Conservation (phyloP, 2,329 filamentous ascomycete species). For the Aspergillus jensenii region DNA sequence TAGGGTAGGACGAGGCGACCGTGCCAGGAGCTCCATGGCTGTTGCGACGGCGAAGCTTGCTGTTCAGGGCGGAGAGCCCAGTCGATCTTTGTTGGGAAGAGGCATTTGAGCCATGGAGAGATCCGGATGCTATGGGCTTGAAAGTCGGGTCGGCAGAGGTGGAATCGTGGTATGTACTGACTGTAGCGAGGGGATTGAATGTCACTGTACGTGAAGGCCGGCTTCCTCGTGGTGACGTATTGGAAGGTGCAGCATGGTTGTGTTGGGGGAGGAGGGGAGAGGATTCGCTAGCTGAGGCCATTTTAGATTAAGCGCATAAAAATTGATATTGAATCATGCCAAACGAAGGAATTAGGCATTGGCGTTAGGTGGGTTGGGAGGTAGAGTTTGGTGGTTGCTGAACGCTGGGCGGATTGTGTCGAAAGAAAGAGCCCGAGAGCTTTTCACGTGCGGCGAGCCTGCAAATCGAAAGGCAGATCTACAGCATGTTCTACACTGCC, state of each 20-base stretch:
- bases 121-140: slow-evolving; percentile 41
- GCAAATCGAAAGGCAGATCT: neutral
- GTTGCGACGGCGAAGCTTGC: slow-evolving; percentile 80
- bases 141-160: slow-evolving; percentile 43
- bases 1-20: slow-evolving; percentile 40
- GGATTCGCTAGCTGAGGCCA: slow-evolving; percentile 42
- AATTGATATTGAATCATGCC: slow-evolving; percentile 16
- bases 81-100: slow-evolving; percentile 46
- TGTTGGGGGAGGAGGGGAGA: slow-evolving; percentile 44
- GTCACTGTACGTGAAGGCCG: slow-evolving; percentile 46
- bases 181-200: slow-evolving; percentile 48
- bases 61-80: slow-evolving; percentile 79
- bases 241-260: slow-evolving; percentile 24
- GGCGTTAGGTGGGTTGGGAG: neutral
- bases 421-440: slow-evolving; percentile 16
- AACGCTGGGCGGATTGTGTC: slow-evolving; percentile 8
- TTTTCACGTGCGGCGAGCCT: slow-evolving; percentile 21
- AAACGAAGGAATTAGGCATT: slow-evolving; percentile 13
- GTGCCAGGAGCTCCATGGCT: slow-evolving; percentile 67
- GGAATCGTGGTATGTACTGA: slow-evolving; percentile 44
- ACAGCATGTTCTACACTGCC: neutral
- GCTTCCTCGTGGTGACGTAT: slow-evolving; percentile 40
- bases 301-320: slow-evolving; percentile 17
- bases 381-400: slow-evolving; percentile 6
- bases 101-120: slow-evolving; percentile 36